Percentiles rank a stretch among this genome's conserved stretches.
Evolutionary conservation across 2,329 filamentous ascomycete species (phyloP).

Genomic region (Pyricularia grisea): DNA sequence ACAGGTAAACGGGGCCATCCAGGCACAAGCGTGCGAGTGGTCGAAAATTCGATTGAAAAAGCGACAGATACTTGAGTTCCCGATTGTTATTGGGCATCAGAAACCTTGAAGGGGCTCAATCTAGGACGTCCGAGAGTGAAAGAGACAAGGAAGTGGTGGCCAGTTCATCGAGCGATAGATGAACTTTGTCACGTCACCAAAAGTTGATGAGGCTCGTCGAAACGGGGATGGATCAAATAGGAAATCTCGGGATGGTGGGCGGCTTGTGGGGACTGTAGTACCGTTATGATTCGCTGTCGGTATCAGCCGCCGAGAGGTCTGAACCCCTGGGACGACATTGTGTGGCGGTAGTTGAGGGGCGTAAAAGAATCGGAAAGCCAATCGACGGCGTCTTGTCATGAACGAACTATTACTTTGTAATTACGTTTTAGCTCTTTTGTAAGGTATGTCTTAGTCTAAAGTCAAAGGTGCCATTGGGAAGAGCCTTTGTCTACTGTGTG

Average conservation of each 20-base stretch:
- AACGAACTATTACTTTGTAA: background rate
- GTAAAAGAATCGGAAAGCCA: background rate
- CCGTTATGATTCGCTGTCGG: background rate
- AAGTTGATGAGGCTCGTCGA: conserved; percentile 3
- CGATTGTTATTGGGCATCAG: background rate
- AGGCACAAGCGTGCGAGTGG: background rate
- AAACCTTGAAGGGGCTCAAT: background rate
- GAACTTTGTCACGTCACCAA: background rate
- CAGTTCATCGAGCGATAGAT: conserved; percentile 2
- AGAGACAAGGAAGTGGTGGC: background rate
- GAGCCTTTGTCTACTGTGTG: background rate
- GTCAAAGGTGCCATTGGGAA: background rate
- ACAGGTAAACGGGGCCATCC: background rate
- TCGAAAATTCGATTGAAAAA: background rate
- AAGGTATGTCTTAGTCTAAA: background rate
- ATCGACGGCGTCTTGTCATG: background rate
- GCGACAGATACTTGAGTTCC: background rate
- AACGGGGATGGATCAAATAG: background rate
- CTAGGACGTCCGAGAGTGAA: background rate
- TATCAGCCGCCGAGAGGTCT: background rate
- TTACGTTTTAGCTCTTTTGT: background rate
- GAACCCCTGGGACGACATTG: background rate
- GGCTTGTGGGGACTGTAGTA: background rate
- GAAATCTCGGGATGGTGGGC: background rate
- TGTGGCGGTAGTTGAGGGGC: background rate